Evolutionary conservation across 352 stramenopile species (phyloP).

Genomic region (Sclerospora graminicola): DNA sequence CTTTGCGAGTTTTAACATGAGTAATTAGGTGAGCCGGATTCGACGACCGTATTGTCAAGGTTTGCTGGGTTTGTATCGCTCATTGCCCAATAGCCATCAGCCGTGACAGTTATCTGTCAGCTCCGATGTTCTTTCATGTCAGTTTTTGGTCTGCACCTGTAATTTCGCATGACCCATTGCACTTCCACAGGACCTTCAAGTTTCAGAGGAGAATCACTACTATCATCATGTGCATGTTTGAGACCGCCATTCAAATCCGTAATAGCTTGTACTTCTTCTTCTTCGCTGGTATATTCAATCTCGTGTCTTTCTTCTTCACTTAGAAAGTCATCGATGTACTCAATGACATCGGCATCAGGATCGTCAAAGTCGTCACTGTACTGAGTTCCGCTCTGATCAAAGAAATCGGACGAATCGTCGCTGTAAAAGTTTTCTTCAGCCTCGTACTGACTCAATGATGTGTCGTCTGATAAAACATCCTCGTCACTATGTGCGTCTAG

Average conservation of each 20-base stretch:
- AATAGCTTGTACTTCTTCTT: slow-evolving; percentile 13
- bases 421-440: slow-evolving; percentile 82
- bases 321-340: slow-evolving; percentile 69
- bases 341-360: slow-evolving; percentile 62
- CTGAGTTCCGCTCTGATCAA: slow-evolving; percentile 51
- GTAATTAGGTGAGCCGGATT: too few relatives aligned
- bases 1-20: too few relatives aligned
- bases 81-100: too few relatives aligned
- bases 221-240: slow-evolving; percentile 5
- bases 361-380: slow-evolving; percentile 83
- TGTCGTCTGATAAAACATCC: slow-evolving; percentile 23
- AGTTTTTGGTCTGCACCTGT: too few relatives aligned
- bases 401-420: slow-evolving; percentile 61
- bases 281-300: slow-evolving; percentile 1
- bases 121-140: too few relatives aligned
- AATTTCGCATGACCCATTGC: slow-evolving; percentile 69
- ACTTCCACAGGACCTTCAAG: slow-evolving; percentile 38
- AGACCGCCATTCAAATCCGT: slow-evolving; percentile 16
- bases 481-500: slow-evolving; percentile 43
- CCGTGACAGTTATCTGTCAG: too few relatives aligned
- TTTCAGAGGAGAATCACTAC: slow-evolving; percentile 25
- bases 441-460: slow-evolving; percentile 64
- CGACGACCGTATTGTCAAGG: too few relatives aligned
- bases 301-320: slow-evolving; percentile 16
- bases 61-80: too few relatives aligned